phyloP scores from a whole-genome alignment of 768 basidiomycete species.

The Amylocystis lapponica region DNA sequence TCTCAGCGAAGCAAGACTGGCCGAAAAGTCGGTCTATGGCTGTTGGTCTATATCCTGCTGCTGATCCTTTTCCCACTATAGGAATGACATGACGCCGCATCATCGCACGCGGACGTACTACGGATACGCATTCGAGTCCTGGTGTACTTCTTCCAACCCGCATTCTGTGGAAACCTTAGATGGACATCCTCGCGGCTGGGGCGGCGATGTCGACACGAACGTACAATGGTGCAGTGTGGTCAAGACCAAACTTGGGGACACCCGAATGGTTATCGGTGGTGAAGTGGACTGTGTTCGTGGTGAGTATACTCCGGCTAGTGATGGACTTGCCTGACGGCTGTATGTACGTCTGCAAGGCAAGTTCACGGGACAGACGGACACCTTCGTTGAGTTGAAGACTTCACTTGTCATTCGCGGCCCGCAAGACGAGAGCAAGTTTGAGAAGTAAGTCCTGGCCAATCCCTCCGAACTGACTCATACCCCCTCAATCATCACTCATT shows the following conservation, averaged over 20 bases:
- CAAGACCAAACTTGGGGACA: conserved; percentile 74
- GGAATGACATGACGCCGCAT: conserved; percentile 59
- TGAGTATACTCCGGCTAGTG: conserved; percentile 24
- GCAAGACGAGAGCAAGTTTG: conserved; percentile 68
- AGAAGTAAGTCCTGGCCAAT: conserved; percentile 48
- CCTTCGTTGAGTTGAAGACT: conserved; percentile 85
- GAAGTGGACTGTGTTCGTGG: conserved; percentile 89
- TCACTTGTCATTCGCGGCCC: conserved; percentile 62
- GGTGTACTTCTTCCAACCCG: conserved; percentile 52
- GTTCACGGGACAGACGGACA: conserved; percentile 56
- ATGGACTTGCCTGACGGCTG: too few relatives aligned
- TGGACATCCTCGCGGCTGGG: conserved; percentile 47
- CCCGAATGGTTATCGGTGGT: conserved; percentile 73
- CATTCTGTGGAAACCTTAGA: conserved; percentile 8
- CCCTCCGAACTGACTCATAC: background rate
- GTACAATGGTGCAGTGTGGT: conserved; percentile 89
- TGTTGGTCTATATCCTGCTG: background rate
- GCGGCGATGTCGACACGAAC: conserved; percentile 81
- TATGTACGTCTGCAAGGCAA: conserved; percentile 44
- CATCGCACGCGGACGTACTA: conserved; percentile 69
- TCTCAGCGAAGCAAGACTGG: conserved; percentile 47
- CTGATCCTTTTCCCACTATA: conserved; percentile 20
- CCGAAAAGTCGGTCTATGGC: conserved; percentile 54
- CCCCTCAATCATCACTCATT: conserved; percentile 1
- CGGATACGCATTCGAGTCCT: conserved; percentile 88